Percentiles rank a stretch among this genome's conserved stretches.
Conservation (phyloP, 2,329 filamentous ascomycete species). For the Magnaporthales sp. region DNA sequence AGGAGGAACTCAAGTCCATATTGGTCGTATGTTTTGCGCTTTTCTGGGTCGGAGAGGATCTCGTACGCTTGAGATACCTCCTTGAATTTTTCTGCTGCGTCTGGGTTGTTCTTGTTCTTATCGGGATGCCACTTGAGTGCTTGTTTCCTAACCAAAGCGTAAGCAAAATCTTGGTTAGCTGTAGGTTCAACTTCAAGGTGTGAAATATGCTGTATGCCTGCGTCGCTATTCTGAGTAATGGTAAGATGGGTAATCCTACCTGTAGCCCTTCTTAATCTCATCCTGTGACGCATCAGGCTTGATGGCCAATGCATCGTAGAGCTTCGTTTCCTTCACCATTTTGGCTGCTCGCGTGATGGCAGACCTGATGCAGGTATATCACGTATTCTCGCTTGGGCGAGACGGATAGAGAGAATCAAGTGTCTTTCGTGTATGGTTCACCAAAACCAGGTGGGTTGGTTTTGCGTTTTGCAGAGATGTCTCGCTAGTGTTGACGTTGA, state of each 20-base stretch:
- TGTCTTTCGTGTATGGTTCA: neutral
- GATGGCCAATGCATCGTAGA: constrained; percentile 80
- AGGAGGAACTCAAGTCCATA: constrained; percentile 90
- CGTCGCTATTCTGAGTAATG: too few relatives aligned
- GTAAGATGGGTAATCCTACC: constrained; percentile 52
- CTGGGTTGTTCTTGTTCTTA: constrained; percentile 90
- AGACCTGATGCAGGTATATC: neutral
- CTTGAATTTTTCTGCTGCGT: constrained; percentile 90
- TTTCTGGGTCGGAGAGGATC: constrained; percentile 93
- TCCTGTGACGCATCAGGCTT: constrained; percentile 77
- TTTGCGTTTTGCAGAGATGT: neutral
- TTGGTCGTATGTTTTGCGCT: constrained; percentile 90
- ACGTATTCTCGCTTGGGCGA: neutral
- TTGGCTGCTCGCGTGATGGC: constrained; percentile 9
- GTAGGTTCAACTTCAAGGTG: neutral
- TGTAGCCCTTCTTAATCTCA: constrained; percentile 94
- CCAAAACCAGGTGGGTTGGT: neutral
- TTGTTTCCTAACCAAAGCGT: constrained; percentile 52
- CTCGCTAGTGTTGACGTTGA: neutral
- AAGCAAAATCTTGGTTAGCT: neutral
- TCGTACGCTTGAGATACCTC: constrained; percentile 97
- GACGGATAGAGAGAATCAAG: neutral
- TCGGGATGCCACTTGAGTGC: constrained; percentile 92
- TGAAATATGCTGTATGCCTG: neutral
- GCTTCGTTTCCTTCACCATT: constrained; percentile 55